These are phyloP conservation scores for Bretziella fagacearum DNA, from an alignment of 2,329 filamentous ascomycete genomes.

Conservation along the genomic window DNA sequence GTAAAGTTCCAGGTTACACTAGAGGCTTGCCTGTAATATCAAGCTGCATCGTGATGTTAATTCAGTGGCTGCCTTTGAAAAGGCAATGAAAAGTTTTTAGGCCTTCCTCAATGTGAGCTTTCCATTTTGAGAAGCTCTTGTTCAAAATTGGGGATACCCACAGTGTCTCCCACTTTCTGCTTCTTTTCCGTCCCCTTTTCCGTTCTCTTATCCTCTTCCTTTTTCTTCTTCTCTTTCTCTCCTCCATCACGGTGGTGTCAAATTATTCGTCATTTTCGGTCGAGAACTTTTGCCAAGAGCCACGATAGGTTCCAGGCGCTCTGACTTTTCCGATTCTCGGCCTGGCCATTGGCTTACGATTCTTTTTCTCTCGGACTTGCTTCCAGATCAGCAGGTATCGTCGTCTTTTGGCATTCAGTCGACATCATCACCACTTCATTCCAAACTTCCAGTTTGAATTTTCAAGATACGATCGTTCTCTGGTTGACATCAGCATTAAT, in stretches of 20 bases:
- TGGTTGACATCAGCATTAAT: neutral
- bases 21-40: too few relatives aligned
- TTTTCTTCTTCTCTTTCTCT: neutral
- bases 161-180: too few relatives aligned
- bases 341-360: neutral
- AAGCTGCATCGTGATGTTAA: too few relatives aligned
- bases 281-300: neutral
- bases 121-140: too few relatives aligned
- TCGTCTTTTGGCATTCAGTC: neutral
- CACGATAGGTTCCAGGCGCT: neutral
- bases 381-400: neutral
- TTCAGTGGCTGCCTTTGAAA: too few relatives aligned
- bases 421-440: neutral
- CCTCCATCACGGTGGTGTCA: neutral
- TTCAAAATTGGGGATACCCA: too few relatives aligned
- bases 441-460: neutral
- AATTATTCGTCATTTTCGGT: neutral
- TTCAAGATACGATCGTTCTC: neutral
- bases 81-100: too few relatives aligned
- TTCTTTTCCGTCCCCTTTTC: too few relatives aligned
- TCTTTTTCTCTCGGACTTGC: neutral
- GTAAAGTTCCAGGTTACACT: too few relatives aligned
- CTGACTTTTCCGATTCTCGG: neutral
- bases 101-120: too few relatives aligned
- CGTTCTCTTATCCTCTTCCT: too few relatives aligned